Base-by-base conservation (phyloP, 2,329 filamentous ascomycete genomes). In the Bisporella sp. region DNA sequence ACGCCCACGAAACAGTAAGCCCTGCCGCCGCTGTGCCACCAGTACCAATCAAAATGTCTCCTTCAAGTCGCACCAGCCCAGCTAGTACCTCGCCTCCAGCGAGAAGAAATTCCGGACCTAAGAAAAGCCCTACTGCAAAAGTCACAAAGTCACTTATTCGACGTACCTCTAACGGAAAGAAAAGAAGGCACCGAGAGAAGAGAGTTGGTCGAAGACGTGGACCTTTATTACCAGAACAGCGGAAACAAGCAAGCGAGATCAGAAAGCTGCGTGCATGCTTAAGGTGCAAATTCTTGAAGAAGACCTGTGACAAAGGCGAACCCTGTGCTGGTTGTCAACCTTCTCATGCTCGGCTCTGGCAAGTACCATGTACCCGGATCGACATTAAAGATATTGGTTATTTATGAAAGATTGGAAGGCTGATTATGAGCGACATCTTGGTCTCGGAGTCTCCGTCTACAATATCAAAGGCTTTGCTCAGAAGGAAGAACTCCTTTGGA, bases 351-450 rank as follows among this genome's bases (percentile, higher is more conserved):
- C 85, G 92, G 57, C 77, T 97, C 47, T 97, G 92, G 92, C 91
- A 96, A 72, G 92, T 97, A 42, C 92, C 92, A 54, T 97, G 92
- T 76, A 97, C 92, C 40, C 87, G 92, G 55, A 96, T 96, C 64
- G 92, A 96, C 69, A 97, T 97, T 76, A 96, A 96, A 78, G 92
- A 97, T 64, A 95, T 97, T 63, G 88, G 84, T 41, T 96, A 95
- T 71, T n/a, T 76, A 93, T 96, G 88, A 96, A 96, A 76, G 92
- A 96, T 70, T 97, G 91, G 91, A 95, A 92, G 72, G 91, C 90
- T 42, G 92, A 97, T 68, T 96, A 93, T 63, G 90, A 96, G 72
- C 85, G 90, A 60, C 91, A 96, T 66, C 81, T 93, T 60, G 87
- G 82, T 56, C 82, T 88, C 51, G 89, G 88, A 49, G 89, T 96